Percentiles rank a stretch among this genome's conserved stretches.
These are phyloP conservation scores for Rhizopogon hawkerae DNA, from an alignment of 1,284 basidiomycete genomes.

Conservation along the genomic window DNA sequence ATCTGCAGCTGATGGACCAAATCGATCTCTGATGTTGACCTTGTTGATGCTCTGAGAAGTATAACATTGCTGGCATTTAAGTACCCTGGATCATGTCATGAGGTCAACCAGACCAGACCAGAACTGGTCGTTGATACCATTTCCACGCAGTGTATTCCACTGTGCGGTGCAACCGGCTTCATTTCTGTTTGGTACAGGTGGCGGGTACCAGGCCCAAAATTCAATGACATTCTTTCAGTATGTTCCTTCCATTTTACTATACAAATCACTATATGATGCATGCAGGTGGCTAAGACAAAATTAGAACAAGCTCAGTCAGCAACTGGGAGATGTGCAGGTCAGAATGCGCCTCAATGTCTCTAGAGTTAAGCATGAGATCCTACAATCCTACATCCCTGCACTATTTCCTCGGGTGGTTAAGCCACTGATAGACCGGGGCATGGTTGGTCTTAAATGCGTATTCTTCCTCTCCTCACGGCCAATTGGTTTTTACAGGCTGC, in stretches of 20 bases:
- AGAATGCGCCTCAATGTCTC: constrained; percentile 92
- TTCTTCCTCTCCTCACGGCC: not conserved
- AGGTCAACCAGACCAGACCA: constrained; percentile 68
- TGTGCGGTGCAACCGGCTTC: constrained; percentile 67
- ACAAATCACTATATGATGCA: not conserved
- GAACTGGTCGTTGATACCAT: constrained; percentile 92
- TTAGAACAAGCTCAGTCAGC: constrained; percentile 66
- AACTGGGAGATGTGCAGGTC: constrained; percentile 86
- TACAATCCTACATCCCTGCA: constrained; percentile 85
- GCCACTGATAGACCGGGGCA: constrained; percentile 68
- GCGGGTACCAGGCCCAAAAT: constrained; percentile 60
- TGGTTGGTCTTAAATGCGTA: constrained; percentile 35
- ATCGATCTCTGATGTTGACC: constrained; percentile 94
- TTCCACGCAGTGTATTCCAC: constrained; percentile 87
- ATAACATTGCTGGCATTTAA: constrained; percentile 1
- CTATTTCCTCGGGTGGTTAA: constrained; percentile 73
- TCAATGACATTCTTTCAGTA: constrained; percentile 77
- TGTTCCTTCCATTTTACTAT: constrained; percentile 20
- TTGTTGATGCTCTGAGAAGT: constrained; percentile 78
- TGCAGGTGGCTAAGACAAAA: constrained; percentile 88
- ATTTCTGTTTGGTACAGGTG: constrained; percentile 65
- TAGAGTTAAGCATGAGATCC: constrained; percentile 83
- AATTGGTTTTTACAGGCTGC: constrained; percentile 45
- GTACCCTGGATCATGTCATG: not conserved
- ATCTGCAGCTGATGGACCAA: constrained; percentile 76